Percentiles rank a stretch among this genome's conserved stretches.
phyloP scores from a whole-genome alignment of 306 rosid species.

The Alnus glutinosa region DNA sequence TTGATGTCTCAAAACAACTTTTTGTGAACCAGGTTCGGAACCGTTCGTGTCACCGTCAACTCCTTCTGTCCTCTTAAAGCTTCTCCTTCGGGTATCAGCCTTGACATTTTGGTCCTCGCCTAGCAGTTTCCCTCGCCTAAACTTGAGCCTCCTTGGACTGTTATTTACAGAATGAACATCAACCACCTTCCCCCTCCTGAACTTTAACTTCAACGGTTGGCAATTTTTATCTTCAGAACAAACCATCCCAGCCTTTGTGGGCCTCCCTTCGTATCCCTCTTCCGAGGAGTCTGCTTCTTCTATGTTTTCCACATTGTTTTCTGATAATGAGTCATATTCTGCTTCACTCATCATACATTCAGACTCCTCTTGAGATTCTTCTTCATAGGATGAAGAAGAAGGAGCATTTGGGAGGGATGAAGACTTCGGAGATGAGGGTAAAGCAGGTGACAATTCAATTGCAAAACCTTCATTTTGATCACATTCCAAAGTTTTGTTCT shows the following conservation, averaged over 20 bases:
- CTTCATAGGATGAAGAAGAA: constrained; percentile 30
- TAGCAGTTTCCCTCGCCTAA: constrained; percentile 52
- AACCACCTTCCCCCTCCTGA: constrained; percentile 68
- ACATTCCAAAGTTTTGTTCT: constrained; percentile 40
- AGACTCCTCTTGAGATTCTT: constrained; percentile 52
- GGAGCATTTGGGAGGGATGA: constrained; percentile 37
- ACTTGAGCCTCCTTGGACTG: constrained; percentile 69
- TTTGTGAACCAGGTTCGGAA: constrained; percentile 34
- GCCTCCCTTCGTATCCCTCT: constrained; percentile 33
- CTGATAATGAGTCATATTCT: constrained; percentile 48
- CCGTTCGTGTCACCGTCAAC: constrained; percentile 23
- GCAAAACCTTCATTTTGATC: constrained; percentile 40
- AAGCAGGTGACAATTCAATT: constrained; percentile 34
- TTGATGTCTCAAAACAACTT: constrained; percentile 77
- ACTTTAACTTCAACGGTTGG: constrained; percentile 44
- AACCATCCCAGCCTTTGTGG: constrained; percentile 32
- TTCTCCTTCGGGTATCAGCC: constrained; percentile 36
- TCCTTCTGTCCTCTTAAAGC: constrained; percentile 49
- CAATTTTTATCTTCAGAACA: constrained; percentile 42
- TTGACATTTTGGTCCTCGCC: constrained; percentile 39
- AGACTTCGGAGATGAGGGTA: constrained; percentile 31
- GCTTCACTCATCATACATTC: constrained; percentile 52
- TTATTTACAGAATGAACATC: constrained; percentile 44
- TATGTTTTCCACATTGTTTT: constrained; percentile 34
- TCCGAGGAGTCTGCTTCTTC: constrained; percentile 39